These are phyloP conservation scores for Paecilomyces niveus DNA, from an alignment of 2,329 filamentous ascomycete genomes.

Conservation along the genomic window DNA sequence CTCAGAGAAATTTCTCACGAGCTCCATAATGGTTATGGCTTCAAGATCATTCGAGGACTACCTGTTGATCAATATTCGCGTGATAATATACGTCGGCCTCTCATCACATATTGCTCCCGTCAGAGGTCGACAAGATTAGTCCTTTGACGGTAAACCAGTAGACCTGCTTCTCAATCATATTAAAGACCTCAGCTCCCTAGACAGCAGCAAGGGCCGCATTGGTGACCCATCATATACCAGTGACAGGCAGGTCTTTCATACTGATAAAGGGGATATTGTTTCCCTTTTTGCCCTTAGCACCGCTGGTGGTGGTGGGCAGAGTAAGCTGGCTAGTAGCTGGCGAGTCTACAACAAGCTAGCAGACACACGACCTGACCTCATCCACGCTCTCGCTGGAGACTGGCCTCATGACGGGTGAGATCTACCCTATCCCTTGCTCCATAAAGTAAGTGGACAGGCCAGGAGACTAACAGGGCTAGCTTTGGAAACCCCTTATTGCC, in stretches of 20 bases:
- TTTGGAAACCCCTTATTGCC: not conserved
- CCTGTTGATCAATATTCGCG: constrained; percentile 27
- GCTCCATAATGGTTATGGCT: constrained; percentile 36
- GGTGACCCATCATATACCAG: constrained; percentile 26
- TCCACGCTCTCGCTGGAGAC: constrained; percentile 37
- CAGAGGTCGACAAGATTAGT: constrained; percentile 36
- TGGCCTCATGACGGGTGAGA: too few relatives aligned
- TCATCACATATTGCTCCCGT: constrained; percentile 35
- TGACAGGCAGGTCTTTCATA: constrained; percentile 41
- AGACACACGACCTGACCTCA: constrained; percentile 40
- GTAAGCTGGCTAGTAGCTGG: constrained; percentile 43
- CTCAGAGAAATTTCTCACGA: constrained; percentile 28
- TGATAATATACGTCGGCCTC: constrained; percentile 38
- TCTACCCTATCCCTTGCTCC: too few relatives aligned
- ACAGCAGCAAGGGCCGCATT: too few relatives aligned
- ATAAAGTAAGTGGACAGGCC: too few relatives aligned
- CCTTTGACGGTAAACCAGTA: constrained; percentile 7
- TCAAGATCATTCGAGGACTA: constrained; percentile 39
- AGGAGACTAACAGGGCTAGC: too few relatives aligned
- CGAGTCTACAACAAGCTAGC: constrained; percentile 46
- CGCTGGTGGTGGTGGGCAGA: constrained; percentile 41
- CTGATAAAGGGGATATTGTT: constrained; percentile 45
- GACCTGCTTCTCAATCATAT: constrained; percentile 54
- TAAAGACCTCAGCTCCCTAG: constrained; percentile 55
- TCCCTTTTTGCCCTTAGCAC: constrained; percentile 36